phyloP scores from a whole-genome alignment of 345 rosid genomes.

The Viola odorata region DNA sequence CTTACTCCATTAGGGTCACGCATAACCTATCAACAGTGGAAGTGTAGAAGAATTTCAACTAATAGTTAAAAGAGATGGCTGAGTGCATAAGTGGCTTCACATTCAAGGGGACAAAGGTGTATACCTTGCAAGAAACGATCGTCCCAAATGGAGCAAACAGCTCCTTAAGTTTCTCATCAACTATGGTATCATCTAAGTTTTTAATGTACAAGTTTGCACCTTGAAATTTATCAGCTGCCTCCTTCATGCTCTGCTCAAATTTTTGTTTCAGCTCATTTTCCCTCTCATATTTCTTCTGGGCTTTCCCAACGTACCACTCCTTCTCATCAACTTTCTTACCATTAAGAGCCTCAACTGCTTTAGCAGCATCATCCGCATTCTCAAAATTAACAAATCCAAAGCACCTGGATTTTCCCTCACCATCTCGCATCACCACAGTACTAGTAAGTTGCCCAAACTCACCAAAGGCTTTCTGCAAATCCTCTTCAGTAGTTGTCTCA shows the following conservation, averaged over 20 bases:
- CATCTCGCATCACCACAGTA: constrained; percentile 79
- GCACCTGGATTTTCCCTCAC: constrained; percentile 73
- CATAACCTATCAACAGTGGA: constrained; percentile 48
- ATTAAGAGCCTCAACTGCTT: constrained; percentile 78
- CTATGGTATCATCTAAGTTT: constrained; percentile 73
- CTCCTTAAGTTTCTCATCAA: constrained; percentile 85
- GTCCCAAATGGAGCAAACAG: constrained; percentile 68
- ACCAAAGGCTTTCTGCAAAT: constrained; percentile 56
- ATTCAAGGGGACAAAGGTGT: constrained; percentile 3
- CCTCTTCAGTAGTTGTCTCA: constrained; percentile 69
- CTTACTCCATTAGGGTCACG: constrained; percentile 73
- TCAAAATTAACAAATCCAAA: constrained; percentile 97
- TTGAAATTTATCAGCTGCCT: constrained; percentile 77
- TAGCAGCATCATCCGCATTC: constrained; percentile 78
- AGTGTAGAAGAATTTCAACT: too few species aligned
- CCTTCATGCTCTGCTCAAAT: constrained; percentile 78
- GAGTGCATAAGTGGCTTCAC: not conserved
- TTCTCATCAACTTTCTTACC: constrained; percentile 72
- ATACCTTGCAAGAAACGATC: constrained; percentile 88
- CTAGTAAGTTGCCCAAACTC: constrained; percentile 83
- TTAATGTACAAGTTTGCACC: constrained; percentile 83
- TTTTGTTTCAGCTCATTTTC: constrained; percentile 56
- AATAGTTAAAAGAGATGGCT: not conserved
- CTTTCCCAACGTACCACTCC: constrained; percentile 93
- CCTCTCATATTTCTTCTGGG: constrained; percentile 84